phyloP scores from a whole-genome alignment of 2,329 filamentous ascomycete species.

The Aspergillus japonicus region DNA sequence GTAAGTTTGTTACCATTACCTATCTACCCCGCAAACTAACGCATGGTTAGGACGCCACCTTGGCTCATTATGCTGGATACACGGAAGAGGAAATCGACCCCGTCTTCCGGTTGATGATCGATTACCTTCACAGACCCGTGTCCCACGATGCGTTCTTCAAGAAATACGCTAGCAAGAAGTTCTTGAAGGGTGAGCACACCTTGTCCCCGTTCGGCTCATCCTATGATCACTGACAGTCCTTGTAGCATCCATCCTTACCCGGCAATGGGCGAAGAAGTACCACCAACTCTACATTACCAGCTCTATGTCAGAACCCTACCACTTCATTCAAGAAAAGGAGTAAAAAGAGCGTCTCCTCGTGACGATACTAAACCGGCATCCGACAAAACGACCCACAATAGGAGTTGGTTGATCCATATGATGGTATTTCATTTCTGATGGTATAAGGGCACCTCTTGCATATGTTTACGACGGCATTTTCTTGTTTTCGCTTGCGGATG shows the following conservation, averaged over 20 bases:
- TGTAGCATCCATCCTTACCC: constrained; percentile 82
- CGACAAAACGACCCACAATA: constrained; percentile 24
- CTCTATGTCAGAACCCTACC: constrained; percentile 32
- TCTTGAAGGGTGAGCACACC: constrained; percentile 80
- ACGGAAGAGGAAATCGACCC: constrained; percentile 89
- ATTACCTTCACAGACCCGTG: constrained; percentile 88
- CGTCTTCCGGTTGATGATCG: constrained; percentile 90
- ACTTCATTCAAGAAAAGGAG: constrained; percentile 33
- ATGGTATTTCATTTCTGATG: constrained; percentile 44
- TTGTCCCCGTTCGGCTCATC: neutral
- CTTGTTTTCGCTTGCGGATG: constrained; percentile 33
- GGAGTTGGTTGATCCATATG: constrained; percentile 36
- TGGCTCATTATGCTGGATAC: constrained; percentile 90
- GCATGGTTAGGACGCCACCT: constrained; percentile 67
- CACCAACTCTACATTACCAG: constrained; percentile 39
- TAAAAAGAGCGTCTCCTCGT: constrained; percentile 27
- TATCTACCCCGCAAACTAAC: constrained; percentile 15
- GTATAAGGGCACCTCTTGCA: constrained; percentile 40
- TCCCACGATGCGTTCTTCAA: constrained; percentile 98
- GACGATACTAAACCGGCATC: constrained; percentile 23
- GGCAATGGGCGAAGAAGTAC: constrained; percentile 89
- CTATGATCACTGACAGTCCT: constrained; percentile 22
- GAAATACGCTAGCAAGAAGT: constrained; percentile 99
- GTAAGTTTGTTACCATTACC: constrained; percentile 52
- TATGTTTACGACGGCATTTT: constrained; percentile 40